Conservation (phyloP, 257 asterid species). For the Nicotiana noctiflora region DNA sequence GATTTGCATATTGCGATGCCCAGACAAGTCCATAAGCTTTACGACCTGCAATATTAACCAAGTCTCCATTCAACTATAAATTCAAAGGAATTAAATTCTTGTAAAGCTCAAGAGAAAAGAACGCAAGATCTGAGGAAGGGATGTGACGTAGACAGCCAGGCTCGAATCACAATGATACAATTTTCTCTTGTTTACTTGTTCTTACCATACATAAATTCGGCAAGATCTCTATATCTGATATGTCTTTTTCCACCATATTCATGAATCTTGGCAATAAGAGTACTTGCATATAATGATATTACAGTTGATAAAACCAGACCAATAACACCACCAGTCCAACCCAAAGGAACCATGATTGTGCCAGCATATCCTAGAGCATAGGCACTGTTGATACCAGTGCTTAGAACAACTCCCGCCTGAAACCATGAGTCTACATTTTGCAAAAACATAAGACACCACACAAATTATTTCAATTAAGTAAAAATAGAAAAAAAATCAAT, state of each 20-base stretch:
- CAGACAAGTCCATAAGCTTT: constrained; percentile 72
- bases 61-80: neutral
- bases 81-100: neutral
- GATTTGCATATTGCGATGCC: constrained; percentile 84
- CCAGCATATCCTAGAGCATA: constrained; percentile 95
- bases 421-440: constrained; percentile 81
- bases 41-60: constrained; percentile 37
- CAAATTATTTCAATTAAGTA: neutral
- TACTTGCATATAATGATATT: constrained; percentile 68
- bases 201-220: constrained; percentile 47
- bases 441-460: neutral
- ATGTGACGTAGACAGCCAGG: too few species aligned
- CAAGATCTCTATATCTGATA: constrained; percentile 63
- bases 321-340: constrained; percentile 91
- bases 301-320: constrained; percentile 71
- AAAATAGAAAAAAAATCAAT: neutral
- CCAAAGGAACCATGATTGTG: constrained; percentile 86
- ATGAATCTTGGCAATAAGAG: constrained; percentile 82
- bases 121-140: too few species aligned
- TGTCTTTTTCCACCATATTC: constrained; percentile 88
- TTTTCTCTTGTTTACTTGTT: too few species aligned
- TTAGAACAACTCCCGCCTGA: constrained; percentile 87
- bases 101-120: neutral
- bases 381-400: constrained; percentile 94
- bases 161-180: too few species aligned